Evolutionary conservation across 768 basidiomycete genomes (phyloP).

Genomic region (Auricularia sp.): DNA sequence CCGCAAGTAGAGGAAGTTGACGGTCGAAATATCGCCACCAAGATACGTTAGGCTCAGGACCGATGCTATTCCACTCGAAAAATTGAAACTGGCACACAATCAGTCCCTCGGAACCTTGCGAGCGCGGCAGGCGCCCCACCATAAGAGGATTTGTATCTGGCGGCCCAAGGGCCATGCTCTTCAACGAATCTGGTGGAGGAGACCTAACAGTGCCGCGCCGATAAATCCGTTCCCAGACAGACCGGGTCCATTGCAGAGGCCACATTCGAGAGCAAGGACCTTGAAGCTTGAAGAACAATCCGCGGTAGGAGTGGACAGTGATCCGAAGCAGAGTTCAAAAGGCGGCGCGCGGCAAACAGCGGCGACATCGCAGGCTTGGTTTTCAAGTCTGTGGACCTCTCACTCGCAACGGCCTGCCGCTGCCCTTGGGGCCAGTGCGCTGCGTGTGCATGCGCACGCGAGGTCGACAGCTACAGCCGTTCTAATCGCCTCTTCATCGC

Average conservation of each 20-base stretch:
- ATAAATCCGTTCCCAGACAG: not conserved
- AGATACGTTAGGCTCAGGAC: conserved; percentile 25
- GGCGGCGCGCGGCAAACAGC: not conserved
- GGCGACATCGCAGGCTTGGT: not conserved
- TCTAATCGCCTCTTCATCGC: conserved; percentile 79
- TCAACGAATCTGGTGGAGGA: not conserved
- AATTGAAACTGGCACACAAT: conserved; percentile 50
- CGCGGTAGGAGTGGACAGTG: not conserved
- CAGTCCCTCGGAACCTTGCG: not conserved
- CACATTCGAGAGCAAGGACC: not conserved
- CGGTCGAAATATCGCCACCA: conserved; percentile 74
- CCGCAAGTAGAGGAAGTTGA: conserved; percentile 51
- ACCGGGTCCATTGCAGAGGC: not conserved
- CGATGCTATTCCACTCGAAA: conserved; percentile 68
- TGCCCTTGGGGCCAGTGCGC: conserved; percentile 13
- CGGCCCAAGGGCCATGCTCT: not conserved
- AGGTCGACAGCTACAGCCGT: conserved; percentile 53
- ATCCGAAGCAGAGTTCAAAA: not conserved
- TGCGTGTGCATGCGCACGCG: conserved; percentile 9
- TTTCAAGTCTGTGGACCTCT: conserved; percentile 6
- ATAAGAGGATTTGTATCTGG: conserved; percentile 44
- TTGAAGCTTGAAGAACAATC: not conserved
- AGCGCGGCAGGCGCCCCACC: conserved; percentile 31
- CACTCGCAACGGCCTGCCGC: conserved; percentile 30
- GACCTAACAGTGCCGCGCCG: not conserved